These are phyloP conservation scores for Alternaria dauci DNA, from an alignment of 2,329 filamentous ascomycete species.

Conservation along the genomic window DNA sequence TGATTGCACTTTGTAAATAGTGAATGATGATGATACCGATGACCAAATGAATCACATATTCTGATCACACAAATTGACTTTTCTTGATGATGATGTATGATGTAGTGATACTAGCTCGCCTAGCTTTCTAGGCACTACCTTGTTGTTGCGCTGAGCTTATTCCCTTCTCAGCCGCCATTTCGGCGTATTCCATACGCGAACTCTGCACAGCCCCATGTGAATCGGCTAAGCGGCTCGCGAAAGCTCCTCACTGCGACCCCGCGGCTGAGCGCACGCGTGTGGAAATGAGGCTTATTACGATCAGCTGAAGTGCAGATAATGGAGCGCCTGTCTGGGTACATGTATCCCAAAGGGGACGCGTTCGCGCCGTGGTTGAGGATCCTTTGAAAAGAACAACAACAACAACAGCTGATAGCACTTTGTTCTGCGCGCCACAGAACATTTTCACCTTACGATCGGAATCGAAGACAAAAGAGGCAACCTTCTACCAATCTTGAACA, in stretches of 20 bases:
- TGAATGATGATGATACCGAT: neutral
- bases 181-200: neutral
- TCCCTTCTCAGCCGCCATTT: slow-evolving; percentile 2
- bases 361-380: neutral
- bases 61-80: neutral
- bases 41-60: neutral
- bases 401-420: neutral
- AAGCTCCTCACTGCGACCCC: slow-evolving; percentile 1
- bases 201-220: slow-evolving; percentile 10
- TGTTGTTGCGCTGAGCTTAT: neutral
- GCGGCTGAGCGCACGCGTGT: slow-evolving; percentile 13
- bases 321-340: neutral
- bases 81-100: neutral
- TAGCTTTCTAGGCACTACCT: neutral
- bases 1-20: neutral
- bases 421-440: neutral
- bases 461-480: neutral
- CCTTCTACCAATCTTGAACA: neutral
- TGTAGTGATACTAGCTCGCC: neutral
- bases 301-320: slow-evolving; percentile 14
- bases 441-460: neutral
- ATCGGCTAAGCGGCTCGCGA: slow-evolving; percentile 12
- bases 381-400: neutral
- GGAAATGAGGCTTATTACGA: slow-evolving; percentile 14
- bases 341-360: neutral